Percentiles rank a stretch among this genome's conserved stretches.
Conservation (phyloP, 352 stramenopile species). For the Elongisporangium undulatum region DNA sequence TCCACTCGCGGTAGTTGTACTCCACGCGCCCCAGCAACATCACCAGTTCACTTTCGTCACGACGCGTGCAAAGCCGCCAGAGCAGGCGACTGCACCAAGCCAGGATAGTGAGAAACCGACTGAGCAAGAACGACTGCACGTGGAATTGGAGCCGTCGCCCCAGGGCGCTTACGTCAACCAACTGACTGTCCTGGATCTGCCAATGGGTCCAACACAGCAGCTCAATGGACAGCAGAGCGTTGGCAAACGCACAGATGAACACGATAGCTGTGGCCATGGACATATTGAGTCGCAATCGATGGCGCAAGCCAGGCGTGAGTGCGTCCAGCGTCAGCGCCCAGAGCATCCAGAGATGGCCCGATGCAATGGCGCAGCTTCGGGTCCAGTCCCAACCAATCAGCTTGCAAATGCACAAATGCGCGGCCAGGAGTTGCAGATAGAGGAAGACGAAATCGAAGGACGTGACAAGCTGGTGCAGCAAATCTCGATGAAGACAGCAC, state of each 20-base stretch:
- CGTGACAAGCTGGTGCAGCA: conserved; percentile 3
- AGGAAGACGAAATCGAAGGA: no score
- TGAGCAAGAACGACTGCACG: conserved; percentile 8
- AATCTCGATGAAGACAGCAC: background rate
- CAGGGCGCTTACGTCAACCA: background rate
- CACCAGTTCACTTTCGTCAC: background rate
- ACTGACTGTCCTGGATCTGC: conserved; percentile 2
- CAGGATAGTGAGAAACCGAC: background rate
- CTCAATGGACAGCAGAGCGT: no score
- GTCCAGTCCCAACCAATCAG: no score
- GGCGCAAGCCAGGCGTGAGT: no score
- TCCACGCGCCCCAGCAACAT: conserved; percentile 7
- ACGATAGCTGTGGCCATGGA: no score
- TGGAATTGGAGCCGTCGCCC: background rate
- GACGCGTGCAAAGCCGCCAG: background rate
- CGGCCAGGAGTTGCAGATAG: no score
- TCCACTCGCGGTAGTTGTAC: conserved; percentile 1
- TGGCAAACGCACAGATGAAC: no score
- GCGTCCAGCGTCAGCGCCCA: no score
- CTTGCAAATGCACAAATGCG: no score
- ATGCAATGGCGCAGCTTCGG: no score
- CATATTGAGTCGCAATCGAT: no score
- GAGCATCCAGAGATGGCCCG: no score
- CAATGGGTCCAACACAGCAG: background rate
- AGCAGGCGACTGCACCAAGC: conserved; percentile 7